These are phyloP conservation scores for Flaveria bidentis DNA, from an alignment of 129 eudicot genomes.

Conservation along the genomic window DNA sequence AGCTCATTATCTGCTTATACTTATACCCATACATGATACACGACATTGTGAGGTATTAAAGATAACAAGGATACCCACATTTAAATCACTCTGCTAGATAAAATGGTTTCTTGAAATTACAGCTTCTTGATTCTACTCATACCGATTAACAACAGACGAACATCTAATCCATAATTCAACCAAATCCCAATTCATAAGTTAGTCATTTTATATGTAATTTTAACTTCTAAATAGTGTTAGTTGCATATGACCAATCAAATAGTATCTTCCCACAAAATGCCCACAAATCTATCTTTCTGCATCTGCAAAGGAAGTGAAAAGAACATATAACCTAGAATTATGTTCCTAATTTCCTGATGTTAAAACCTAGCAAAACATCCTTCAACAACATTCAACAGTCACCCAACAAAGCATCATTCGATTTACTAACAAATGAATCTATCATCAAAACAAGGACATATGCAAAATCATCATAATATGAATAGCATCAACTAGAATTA, in stretches of 20 bases:
- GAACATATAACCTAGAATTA: slow-evolving; percentile 13
- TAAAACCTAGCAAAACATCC: background rate
- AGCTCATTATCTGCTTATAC: background rate
- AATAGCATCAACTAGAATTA: background rate
- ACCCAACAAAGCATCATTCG: slow-evolving; percentile 14
- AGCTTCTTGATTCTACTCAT: slow-evolving; percentile 2
- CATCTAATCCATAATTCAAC: background rate
- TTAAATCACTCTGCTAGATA: background rate
- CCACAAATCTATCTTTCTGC: background rate
- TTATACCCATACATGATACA: background rate
- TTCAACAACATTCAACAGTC: slow-evolving; percentile 1
- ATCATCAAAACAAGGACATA: background rate
- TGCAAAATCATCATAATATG: too few species aligned
- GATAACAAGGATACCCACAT: background rate
- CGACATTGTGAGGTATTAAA: background rate
- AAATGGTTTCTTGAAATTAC: background rate
- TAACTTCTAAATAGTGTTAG: background rate
- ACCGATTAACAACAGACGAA: slow-evolving; percentile 4
- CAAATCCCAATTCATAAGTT: background rate
- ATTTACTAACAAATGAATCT: background rate
- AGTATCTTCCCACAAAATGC: background rate
- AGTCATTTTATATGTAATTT: background rate
- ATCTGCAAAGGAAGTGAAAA: background rate
- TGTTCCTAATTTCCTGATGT: background rate
- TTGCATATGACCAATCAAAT: background rate